Evolutionary conservation across 116 monocot species (phyloP).

Genomic region (Cymodocea nodosa): DNA sequence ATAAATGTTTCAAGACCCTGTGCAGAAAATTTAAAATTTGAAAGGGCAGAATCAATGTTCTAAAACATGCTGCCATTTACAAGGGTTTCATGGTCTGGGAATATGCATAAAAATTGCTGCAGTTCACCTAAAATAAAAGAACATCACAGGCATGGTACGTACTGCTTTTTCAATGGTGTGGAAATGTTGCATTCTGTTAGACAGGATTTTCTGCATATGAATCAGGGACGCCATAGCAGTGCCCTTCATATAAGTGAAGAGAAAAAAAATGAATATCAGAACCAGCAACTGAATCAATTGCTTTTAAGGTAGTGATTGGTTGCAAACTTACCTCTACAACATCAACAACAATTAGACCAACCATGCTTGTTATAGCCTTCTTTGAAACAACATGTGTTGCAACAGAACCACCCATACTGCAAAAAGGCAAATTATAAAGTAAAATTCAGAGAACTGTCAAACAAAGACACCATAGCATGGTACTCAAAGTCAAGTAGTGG

Average conservation of each 20-base stretch:
- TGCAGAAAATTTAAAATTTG: too few species aligned
- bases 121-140: background rate
- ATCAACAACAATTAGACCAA: slow-evolving; percentile 84
- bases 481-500: too few species aligned
- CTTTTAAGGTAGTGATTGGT: background rate
- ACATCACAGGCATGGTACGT: slow-evolving; percentile 11
- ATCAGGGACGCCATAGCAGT: slow-evolving; percentile 91
- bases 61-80: background rate
- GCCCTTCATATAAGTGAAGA: slow-evolving; percentile 31
- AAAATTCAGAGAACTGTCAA: background rate
- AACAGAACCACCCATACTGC: slow-evolving; percentile 98
- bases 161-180: slow-evolving; percentile 81
- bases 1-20: too few species aligned
- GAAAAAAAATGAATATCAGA: background rate
- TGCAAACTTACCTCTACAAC: slow-evolving; percentile 78
- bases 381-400: slow-evolving; percentile 87
- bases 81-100: background rate
- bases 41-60: too few species aligned
- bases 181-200: slow-evolving; percentile 75
- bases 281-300: background rate
- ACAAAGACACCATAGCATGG: too few species aligned
- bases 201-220: slow-evolving; percentile 97
- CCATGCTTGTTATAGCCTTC: slow-evolving; percentile 38
- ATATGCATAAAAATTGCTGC: background rate
- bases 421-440: background rate